Evolutionary conservation across 495 filamentous ascomycete species (phyloP).

Genomic region (Penicillium argentinense): DNA sequence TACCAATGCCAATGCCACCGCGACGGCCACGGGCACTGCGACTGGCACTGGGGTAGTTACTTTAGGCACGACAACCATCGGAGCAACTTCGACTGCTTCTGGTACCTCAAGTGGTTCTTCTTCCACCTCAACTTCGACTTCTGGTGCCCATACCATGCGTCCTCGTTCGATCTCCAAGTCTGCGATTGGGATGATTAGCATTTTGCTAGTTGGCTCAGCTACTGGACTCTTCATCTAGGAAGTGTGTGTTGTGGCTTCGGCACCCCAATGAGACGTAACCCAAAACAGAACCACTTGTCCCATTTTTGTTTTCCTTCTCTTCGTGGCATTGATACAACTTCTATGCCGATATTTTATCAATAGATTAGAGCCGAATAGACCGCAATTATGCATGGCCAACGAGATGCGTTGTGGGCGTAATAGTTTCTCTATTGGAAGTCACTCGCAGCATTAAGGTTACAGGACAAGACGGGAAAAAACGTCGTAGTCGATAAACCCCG

Average conservation of each 20-base stretch:
- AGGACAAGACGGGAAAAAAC: slow-evolving; percentile 27
- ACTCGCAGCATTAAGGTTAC: slow-evolving; percentile 37
- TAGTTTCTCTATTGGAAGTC: slow-evolving; percentile 31
- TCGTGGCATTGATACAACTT: neutral
- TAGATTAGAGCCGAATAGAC: neutral
- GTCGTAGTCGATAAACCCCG: slow-evolving; percentile 35
- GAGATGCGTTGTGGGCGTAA: slow-evolving; percentile 8
- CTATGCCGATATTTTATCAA: neutral
- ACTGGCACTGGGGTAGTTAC: slow-evolving; percentile 23
- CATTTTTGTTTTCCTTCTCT: slow-evolving; percentile 1
- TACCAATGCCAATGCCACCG: slow-evolving; percentile 24
- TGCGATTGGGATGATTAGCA: slow-evolving; percentile 10
- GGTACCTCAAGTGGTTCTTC: slow-evolving; percentile 13
- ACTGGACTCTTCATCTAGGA: slow-evolving; percentile 8
- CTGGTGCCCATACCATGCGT: slow-evolving; percentile 1
- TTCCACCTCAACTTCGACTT: slow-evolving; percentile 17
- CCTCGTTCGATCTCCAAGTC: slow-evolving; percentile 16
- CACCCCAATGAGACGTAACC: no score
- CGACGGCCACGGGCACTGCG: slow-evolving; percentile 36
- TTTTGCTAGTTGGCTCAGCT: slow-evolving; percentile 10
- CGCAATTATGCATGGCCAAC: neutral
- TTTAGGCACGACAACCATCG: slow-evolving; percentile 14
- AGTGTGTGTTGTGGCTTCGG: neutral
- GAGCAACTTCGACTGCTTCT: slow-evolving; percentile 7
- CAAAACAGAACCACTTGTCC: neutral